A percentile compares a stretch with the other conserved stretches of the same genome.
phyloP scores from a whole-genome alignment of 768 basidiomycete genomes.

The Kwoniella dejecticola region DNA sequence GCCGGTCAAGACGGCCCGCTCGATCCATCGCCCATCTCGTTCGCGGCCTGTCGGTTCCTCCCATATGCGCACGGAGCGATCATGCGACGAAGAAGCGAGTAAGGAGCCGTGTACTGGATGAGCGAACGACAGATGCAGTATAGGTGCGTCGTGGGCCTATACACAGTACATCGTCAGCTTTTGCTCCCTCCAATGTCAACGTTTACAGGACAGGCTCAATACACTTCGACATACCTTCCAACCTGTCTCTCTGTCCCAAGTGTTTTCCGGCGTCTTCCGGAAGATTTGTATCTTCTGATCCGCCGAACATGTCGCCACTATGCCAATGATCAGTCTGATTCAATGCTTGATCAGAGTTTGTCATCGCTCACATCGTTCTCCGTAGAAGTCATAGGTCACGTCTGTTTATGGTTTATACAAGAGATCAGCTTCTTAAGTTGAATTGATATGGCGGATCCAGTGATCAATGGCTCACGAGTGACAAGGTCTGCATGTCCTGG shows the following conservation, averaged over 20 bases:
- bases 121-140: conserved; percentile 82
- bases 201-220: not conserved
- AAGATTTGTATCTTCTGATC: conserved; percentile 72
- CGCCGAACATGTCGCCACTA: conserved; percentile 53
- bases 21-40: conserved; percentile 44
- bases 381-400: conserved; percentile 87
- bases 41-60: conserved; percentile 60
- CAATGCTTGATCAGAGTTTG: not conserved
- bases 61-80: conserved; percentile 91
- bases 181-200: not conserved
- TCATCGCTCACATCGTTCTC: conserved; percentile 56
- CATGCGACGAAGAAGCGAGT: conserved; percentile 83
- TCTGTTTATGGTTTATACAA: conserved; percentile 58
- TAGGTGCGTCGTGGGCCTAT: conserved; percentile 91
- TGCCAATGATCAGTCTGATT: conserved; percentile 2
- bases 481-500: conserved; percentile 49
- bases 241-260: conserved; percentile 79
- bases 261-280: conserved; percentile 71
- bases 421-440: too few relatives aligned
- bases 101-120: conserved; percentile 89
- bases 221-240: conserved; percentile 72
- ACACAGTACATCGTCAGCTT: too few relatives aligned
- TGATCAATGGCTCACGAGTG: conserved; percentile 36
- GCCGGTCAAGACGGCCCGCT: conserved; percentile 69
- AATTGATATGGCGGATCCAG: too few relatives aligned